Evolutionary conservation across 257 asterid genomes (phyloP).

Genomic region (Lithospermum erythrorhizon): DNA sequence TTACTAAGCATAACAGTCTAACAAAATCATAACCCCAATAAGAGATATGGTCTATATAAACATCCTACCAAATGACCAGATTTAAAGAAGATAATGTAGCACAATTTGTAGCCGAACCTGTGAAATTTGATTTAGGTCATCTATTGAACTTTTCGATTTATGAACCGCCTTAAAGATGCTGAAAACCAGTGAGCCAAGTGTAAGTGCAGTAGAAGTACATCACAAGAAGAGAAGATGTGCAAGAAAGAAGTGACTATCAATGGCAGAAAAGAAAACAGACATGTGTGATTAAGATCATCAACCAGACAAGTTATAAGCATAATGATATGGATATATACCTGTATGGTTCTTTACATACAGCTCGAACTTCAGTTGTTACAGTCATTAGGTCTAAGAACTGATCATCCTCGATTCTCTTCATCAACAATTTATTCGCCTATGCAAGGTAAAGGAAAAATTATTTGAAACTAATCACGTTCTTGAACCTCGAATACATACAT

Average conservation of each 20-base stretch:
- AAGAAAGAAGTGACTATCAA: not conserved
- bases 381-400: conserved; percentile 78
- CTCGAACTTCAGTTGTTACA: conserved; percentile 57
- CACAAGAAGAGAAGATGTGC: not conserved
- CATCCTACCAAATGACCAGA: not conserved
- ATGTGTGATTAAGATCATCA: not conserved
- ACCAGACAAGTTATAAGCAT: not conserved
- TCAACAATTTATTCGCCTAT: conserved; percentile 66
- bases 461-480: not conserved
- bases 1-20: not conserved
- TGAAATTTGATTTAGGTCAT: conserved; percentile 74
- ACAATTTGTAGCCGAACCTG: conserved; percentile 44
- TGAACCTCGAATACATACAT: not conserved
- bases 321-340: conserved; percentile 28
- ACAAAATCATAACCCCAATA: conserved; percentile 16
- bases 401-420: conserved; percentile 74
- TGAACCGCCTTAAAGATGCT: conserved; percentile 32
- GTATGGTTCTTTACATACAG: conserved; percentile 84
- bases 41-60: conserved; percentile 7
- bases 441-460: conserved; percentile 12
- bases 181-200: conserved; percentile 9
- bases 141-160: conserved; percentile 29
- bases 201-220: not conserved
- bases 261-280: not conserved
- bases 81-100: conserved; percentile 10